Evolutionary conservation across 192 early-diverging fungal species (phyloP).

Genomic region (Cetraspora pellucida): DNA sequence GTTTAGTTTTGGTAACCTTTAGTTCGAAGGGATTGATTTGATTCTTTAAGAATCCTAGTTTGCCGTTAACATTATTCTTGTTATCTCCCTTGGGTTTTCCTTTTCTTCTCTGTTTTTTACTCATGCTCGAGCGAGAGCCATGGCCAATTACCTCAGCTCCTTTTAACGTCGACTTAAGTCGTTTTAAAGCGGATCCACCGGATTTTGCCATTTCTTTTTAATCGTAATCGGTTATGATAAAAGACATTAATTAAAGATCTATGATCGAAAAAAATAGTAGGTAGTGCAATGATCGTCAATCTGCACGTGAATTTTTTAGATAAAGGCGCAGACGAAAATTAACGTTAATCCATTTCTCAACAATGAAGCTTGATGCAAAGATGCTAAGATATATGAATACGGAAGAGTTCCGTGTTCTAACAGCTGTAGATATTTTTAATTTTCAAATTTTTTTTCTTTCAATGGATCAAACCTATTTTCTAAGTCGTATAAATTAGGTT

Average conservation of each 20-base stretch:
- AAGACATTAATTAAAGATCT: too few relatives aligned
- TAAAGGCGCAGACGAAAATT: too few relatives aligned
- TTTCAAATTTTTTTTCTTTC: background rate
- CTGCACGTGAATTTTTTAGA: too few relatives aligned
- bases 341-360: constrained; percentile 38
- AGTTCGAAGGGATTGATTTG: constrained; percentile 89
- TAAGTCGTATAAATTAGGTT: constrained; percentile 44
- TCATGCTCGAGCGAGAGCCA: constrained; percentile 58
- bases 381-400: constrained; percentile 89
- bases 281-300: too few relatives aligned
- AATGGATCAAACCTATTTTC: background rate
- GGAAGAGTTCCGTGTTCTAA: constrained; percentile 96
- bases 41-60: constrained; percentile 40
- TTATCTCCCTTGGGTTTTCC: constrained; percentile 53
- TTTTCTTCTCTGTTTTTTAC: constrained; percentile 63
- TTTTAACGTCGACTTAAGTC: constrained; percentile 78
- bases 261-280: too few relatives aligned
- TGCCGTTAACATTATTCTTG: constrained; percentile 53
- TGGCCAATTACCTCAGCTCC: constrained; percentile 78
- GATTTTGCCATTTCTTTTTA: too few relatives aligned
- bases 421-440: constrained; percentile 63
- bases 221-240: too few relatives aligned
- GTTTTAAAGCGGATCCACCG: constrained; percentile 76
- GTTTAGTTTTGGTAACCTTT: constrained; percentile 78
- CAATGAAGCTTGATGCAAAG: constrained; percentile 96